phyloP scores from a whole-genome alignment of 768 basidiomycete genomes.

The Suillus alpinus region DNA sequence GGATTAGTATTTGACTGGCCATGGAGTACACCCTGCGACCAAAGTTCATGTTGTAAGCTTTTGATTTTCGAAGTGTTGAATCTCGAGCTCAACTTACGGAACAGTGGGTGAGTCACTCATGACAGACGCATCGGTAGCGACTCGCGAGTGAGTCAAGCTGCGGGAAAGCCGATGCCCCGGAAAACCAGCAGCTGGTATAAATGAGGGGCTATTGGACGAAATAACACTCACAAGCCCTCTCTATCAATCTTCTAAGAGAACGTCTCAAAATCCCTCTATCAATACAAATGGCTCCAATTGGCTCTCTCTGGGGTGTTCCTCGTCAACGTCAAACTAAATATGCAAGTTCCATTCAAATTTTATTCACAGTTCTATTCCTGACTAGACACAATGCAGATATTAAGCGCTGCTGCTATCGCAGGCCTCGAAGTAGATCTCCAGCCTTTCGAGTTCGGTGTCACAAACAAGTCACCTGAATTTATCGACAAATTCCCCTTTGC shows the following conservation, averaged over 20 bases:
- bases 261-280: neutral
- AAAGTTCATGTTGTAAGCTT: neutral
- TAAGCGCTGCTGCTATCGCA: slow-evolving; percentile 22
- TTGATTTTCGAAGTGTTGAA: neutral
- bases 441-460: slow-evolving; percentile 21
- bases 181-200: neutral
- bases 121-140: neutral
- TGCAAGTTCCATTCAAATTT: slow-evolving; percentile 13
- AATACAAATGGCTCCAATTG: slow-evolving; percentile 22
- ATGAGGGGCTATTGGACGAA: neutral
- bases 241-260: neutral
- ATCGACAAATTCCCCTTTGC: slow-evolving; percentile 28
- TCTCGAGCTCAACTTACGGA: neutral
- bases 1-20: too few species aligned
- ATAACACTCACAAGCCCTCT: neutral
- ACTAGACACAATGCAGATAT: slow-evolving; percentile 19
- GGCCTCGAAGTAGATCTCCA: slow-evolving; percentile 26
- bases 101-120: neutral
- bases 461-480: slow-evolving; percentile 25
- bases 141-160: neutral
- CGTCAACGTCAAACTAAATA: slow-evolving; percentile 27
- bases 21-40: neutral
- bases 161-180: neutral
- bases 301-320: slow-evolving; percentile 25
- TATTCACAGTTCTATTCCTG: neutral